Evolutionary conservation across 306 rosid species (phyloP).

Genomic region (Chamaecrista fasciculata): DNA sequence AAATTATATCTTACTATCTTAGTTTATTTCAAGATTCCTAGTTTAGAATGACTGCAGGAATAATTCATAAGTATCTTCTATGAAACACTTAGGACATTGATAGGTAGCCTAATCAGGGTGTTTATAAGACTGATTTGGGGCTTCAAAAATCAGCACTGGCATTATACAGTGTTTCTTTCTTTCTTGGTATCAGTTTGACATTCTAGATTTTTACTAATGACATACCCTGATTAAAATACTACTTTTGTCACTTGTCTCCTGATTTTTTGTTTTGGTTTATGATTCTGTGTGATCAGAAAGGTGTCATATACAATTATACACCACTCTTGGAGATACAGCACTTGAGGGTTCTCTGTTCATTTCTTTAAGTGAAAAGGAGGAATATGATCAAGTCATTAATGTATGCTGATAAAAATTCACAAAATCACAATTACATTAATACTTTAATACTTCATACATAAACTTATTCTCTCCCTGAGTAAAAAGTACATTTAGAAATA

Average conservation of each 20-base stretch:
- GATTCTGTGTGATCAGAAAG: too few relatives aligned
- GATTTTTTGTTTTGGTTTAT: conserved; percentile 31
- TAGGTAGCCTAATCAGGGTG: too few relatives aligned
- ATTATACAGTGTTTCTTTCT: conserved; percentile 17
- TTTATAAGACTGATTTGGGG: too few relatives aligned
- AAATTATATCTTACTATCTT: too few relatives aligned
- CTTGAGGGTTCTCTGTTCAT: not conserved
- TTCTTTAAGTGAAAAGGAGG: not conserved
- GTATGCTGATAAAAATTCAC: not conserved
- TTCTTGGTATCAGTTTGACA: not conserved
- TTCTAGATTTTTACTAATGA: not conserved
- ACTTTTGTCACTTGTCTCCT: conserved; percentile 25
- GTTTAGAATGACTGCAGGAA: too few relatives aligned
- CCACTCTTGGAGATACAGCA: not conserved
- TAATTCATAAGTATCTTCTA: too few relatives aligned
- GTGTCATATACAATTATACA: too few relatives aligned
- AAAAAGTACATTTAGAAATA: too few relatives aligned
- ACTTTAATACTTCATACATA: too few relatives aligned
- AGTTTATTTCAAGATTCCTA: too few relatives aligned
- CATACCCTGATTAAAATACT: not conserved
- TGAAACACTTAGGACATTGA: too few relatives aligned
- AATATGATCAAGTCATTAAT: not conserved
- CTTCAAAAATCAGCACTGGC: conserved; percentile 22
- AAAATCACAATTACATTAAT: too few relatives aligned
- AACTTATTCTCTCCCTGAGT: not conserved